These are phyloP conservation scores for Cercospora sp. DNA, from an alignment of 2,329 filamentous ascomycete genomes.

Conservation along the genomic window DNA sequence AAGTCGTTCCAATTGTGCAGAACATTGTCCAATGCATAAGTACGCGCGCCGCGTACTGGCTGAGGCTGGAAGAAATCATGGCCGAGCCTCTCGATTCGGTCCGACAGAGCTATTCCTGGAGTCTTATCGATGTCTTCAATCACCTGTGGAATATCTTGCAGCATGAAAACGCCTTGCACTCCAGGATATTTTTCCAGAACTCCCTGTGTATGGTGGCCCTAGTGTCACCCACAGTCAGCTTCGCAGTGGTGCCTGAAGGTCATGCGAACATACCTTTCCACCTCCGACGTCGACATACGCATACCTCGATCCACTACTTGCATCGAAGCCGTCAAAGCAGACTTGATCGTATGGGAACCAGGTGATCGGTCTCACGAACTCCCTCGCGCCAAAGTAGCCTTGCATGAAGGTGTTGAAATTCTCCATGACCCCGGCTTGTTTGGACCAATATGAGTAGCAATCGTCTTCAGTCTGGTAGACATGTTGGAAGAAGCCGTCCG, in stretches of 20 bases:
- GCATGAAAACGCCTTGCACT: no score
- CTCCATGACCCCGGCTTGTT: conserved; percentile 24
- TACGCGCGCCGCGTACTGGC: no score
- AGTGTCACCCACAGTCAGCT: not conserved
- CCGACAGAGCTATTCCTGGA: no score
- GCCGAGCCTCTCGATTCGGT: no score
- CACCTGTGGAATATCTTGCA: no score
- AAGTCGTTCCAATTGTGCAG: no score
- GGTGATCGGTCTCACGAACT: conserved; percentile 3
- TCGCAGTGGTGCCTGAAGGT: not conserved
- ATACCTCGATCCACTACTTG: no score
- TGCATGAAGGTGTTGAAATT: conserved; percentile 27
- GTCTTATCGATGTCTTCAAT: no score
- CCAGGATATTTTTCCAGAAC: conserved; percentile 13
- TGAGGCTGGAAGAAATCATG: no score
- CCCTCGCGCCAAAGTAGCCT: conserved; percentile 19
- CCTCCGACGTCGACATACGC: no score
- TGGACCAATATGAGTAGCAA: conserved; percentile 21
- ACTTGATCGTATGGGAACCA: conserved; percentile 25
- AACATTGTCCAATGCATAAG: no score
- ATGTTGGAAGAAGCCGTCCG: conserved; percentile 22
- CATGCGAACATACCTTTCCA: not conserved
- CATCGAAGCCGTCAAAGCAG: not conserved
- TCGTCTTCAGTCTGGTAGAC: conserved; percentile 19
- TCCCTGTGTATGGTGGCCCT: conserved; percentile 15